Conservation (phyloP, 805 yeast genomes). For the Candida pseudoglaebosa region DNA sequence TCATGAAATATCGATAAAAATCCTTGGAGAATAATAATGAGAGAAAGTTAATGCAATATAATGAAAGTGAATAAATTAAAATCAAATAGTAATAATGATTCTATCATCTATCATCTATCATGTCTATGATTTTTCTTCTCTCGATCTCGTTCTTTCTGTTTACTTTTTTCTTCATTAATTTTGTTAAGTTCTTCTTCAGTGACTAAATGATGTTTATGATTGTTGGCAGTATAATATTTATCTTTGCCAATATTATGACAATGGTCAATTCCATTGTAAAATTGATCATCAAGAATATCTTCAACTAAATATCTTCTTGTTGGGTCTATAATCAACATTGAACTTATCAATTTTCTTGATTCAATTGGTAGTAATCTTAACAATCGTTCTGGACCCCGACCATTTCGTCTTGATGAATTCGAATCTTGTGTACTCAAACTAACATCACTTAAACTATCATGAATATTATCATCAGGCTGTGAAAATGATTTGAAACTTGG, state of each 20-base stretch:
- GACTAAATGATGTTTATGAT: slow-evolving; percentile 64
- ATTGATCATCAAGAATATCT: slow-evolving; percentile 53
- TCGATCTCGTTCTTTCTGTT: slow-evolving; percentile 12
- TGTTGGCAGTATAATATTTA: slow-evolving; percentile 17
- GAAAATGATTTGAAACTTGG: slow-evolving; percentile 68
- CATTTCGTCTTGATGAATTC: slow-evolving; percentile 18
- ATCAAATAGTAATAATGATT: too few relatives aligned
- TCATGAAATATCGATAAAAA: too few relatives aligned
- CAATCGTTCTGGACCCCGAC: slow-evolving; percentile 65
- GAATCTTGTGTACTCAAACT: slow-evolving; percentile 4
- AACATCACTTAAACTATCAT: background rate
- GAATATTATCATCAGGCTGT: slow-evolving; percentile 11
- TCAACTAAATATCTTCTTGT: slow-evolving; percentile 54
- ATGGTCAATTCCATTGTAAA: slow-evolving; percentile 52
- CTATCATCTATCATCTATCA: background rate
- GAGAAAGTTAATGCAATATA: too few relatives aligned
- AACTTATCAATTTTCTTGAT: slow-evolving; percentile 55
- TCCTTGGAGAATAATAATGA: too few relatives aligned
- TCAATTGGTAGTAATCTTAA: slow-evolving; percentile 67
- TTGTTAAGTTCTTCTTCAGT: slow-evolving; percentile 58
- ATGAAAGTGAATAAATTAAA: too few relatives aligned
- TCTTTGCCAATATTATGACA: slow-evolving; percentile 39
- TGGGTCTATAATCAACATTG: slow-evolving; percentile 65
- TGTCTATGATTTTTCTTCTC: background rate
- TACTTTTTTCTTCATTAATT: slow-evolving; percentile 29